Evolutionary conservation across 441 rosid genomes (phyloP), one percentile per base, ranked within the genome.

Genomic region (Geranium incanum): DNA sequence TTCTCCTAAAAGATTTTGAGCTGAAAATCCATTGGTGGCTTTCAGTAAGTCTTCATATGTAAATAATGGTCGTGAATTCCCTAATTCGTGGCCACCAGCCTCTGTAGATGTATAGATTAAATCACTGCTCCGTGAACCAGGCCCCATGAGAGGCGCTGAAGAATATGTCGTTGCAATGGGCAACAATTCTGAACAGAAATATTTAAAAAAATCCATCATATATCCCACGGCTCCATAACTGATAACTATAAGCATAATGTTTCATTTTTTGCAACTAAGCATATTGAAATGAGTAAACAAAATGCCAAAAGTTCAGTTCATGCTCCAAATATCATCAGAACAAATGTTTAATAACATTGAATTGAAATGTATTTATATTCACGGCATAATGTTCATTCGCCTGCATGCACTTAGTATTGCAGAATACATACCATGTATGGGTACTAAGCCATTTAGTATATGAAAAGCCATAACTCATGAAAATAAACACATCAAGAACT

Each of bases 21-120:
- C 74, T 9, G 97, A 83, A 87, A 94, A 94, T 37, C 86, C 91
- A 72, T 89, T 71, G 6, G 97, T 94, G 7, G 94, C 97, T 72
- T 73, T 74, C 73, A 39, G 78, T 52, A 94, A 84, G 72, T 94
- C 99, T 72, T 89, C 97, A 75, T 82, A 88, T 0, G 91, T 77
- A 78, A 89, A 90, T 69, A 81, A 78, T 76, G 92, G 73, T 81
- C 84, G 86, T 0, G 95, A 88, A 64, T 84, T 86, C 67, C 95
- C 92, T 60, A 89, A 81, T 59, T 28, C 33, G 3, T 28, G 33
- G 33, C 90, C 92, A 9, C 91, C 86, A 0, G 88, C 81, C 65
- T 84, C 86, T 66, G 82, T 69, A 1, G 83, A 80, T 55, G 88
- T 82, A 77, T 77, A 72, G 21, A 73, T 71, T 39, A 75, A 72